Conservation (phyloP, 2,329 filamentous ascomycete species). For the Chrysosporium queenslandicum region DNA sequence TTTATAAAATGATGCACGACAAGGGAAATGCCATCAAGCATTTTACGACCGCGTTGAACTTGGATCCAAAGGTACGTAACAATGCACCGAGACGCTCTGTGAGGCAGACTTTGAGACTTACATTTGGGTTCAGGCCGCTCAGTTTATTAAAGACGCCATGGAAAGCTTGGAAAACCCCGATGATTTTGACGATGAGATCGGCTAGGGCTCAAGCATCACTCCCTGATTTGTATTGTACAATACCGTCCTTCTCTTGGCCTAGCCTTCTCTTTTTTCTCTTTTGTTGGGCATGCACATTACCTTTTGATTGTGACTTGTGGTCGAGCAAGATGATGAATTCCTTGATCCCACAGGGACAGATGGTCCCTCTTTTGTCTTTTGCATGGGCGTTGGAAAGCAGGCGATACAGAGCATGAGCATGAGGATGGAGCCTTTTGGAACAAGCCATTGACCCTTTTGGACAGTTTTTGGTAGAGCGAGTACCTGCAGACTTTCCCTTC, state of each 20-base stretch:
- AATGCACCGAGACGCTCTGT: not conserved
- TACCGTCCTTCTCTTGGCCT: not conserved
- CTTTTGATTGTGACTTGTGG: not conserved
- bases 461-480: not conserved
- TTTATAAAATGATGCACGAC: conserved; percentile 51
- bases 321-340: not conserved
- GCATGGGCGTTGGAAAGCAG: not conserved
- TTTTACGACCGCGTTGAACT: conserved; percentile 86
- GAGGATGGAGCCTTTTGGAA: not conserved
- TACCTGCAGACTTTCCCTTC: not conserved
- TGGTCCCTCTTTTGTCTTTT: not conserved
- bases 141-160: conserved; percentile 93
- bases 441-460: not conserved
- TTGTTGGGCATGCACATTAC: not conserved
- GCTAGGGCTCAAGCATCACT: conserved; percentile 20
- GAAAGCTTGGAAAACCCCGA: conserved; percentile 76
- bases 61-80: conserved; percentile 79
- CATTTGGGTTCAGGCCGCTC: conserved; percentile 56
- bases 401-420: conserved; percentile 10
- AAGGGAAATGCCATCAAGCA: conserved; percentile 74
- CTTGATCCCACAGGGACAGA: not conserved
- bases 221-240: not conserved
- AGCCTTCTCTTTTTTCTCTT: not conserved
- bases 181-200: conserved; percentile 47
- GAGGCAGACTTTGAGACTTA: not conserved